Evolutionary conservation across 441 rosid genomes (phyloP), one percentile per base, ranked within the genome.

Genomic region (Pelargonium hybrid): DNA sequence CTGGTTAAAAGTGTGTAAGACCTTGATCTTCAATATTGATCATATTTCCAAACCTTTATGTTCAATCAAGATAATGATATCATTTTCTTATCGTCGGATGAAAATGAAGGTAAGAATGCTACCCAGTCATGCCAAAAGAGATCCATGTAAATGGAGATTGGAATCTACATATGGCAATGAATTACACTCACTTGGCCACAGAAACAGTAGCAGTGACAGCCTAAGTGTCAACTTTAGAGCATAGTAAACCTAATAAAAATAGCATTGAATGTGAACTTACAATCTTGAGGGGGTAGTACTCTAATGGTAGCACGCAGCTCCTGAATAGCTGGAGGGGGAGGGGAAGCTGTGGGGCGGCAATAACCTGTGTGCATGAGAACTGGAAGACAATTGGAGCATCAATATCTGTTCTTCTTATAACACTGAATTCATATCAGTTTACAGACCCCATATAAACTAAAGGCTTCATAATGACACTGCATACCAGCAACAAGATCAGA

Each of bases 321-420:
- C 78, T 89, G 98, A 76, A 95, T 92, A 66, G 98, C 89, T 5
- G 93, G 82, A 48, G 99, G 99, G 72, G 98, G 98, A 67, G 99
- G 96, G 71, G 97, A 90, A 64, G 97, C 93, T n/a, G 99, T 88
- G 71, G 96, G 98, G 70, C 97, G 96, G 82, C 95, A 92, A 79
- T 92, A 95, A 78, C 98, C 99, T 54, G 99, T 92, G 82, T 95
- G 98, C 98, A 92, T 92, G 79, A 95, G 98, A 86, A 95, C 98
- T 95, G 86, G 78, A 78, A 70, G 52, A 80, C 72, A 83, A 78
- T 67, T 43, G 72, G 69, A 76, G 71, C 57, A 80, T 77, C 77
- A 84, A 61, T 73, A 56, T 50, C 31, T 21, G 14, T 23, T 59
- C 10, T 59, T 59, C 31, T 5, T 7, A 20, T 23, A 59, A 23